Conservation (phyloP, 768 basidiomycete genomes). For the Infundibulicybe gibba region DNA sequence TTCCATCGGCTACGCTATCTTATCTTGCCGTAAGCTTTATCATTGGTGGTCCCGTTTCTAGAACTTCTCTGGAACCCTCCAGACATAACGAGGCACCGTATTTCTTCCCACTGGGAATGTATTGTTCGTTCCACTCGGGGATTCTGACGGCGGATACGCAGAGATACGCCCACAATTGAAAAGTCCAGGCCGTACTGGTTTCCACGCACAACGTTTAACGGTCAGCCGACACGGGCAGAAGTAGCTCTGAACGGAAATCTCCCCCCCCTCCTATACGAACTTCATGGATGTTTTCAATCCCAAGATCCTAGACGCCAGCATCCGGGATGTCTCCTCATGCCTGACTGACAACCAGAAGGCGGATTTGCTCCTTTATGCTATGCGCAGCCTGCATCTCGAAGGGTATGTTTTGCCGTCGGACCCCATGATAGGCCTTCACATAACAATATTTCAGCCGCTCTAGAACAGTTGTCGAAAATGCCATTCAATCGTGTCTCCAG, state of each 20-base stretch:
- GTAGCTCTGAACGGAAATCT: neutral
- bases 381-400: slow-evolving; percentile 74
- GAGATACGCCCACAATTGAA: too few relatives aligned
- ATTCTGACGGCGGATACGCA: too few relatives aligned
- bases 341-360: slow-evolving; percentile 66
- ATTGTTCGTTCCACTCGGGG: too few relatives aligned
- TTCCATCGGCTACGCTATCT: too few relatives aligned
- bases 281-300: slow-evolving; percentile 70
- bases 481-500: slow-evolving; percentile 66
- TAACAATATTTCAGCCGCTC: slow-evolving; percentile 34
- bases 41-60: too few relatives aligned
- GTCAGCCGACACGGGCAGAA: too few relatives aligned
- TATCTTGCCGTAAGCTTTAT: too few relatives aligned
- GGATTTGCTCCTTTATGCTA: slow-evolving; percentile 72
- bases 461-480: slow-evolving; percentile 68
- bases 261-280: slow-evolving; percentile 6
- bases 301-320: slow-evolving; percentile 72
- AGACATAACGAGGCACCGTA: too few relatives aligned
- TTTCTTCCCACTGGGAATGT: too few relatives aligned
- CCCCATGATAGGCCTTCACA: neutral
- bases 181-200: too few relatives aligned
- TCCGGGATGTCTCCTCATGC: slow-evolving; percentile 59
- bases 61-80: too few relatives aligned
- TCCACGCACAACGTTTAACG: too few relatives aligned
- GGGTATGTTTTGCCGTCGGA: slow-evolving; percentile 38